These are phyloP conservation scores for Pugionium cornutum DNA, from an alignment of 345 rosid genomes.

Conservation along the genomic window DNA sequence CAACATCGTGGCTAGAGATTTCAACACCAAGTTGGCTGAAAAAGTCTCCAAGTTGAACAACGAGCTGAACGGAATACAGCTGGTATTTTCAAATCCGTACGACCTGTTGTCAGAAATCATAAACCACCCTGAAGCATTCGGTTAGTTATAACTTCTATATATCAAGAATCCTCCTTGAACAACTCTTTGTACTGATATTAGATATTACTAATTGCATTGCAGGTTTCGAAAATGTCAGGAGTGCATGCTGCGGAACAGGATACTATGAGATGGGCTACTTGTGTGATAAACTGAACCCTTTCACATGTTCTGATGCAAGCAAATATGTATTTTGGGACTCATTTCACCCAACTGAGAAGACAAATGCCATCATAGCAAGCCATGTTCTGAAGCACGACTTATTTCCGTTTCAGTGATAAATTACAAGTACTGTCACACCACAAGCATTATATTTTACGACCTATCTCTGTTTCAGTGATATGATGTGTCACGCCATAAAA, in stretches of 20 bases:
- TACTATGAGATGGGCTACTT: conserved; percentile 63
- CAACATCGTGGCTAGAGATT: conserved; percentile 61
- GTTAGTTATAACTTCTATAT: conserved; percentile 44
- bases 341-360: conserved; percentile 71
- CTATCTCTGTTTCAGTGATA: background rate
- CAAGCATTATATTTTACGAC: background rate
- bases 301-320: conserved; percentile 63
- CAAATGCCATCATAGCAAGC: conserved; percentile 46
- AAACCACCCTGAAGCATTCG: conserved; percentile 51
- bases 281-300: conserved; percentile 52
- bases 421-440: conserved; percentile 18
- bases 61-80: conserved; percentile 51
- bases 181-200: background rate
- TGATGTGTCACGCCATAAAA: too few relatives aligned
- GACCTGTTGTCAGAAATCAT: conserved; percentile 51
- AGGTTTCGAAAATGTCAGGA: conserved; percentile 59
- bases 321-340: conserved; percentile 69
- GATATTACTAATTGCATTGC: conserved; percentile 15
- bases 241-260: conserved; percentile 74
- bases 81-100: conserved; percentile 51
- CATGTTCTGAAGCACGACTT: conserved; percentile 44
- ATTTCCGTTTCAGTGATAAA: conserved; percentile 42
- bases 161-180: background rate
- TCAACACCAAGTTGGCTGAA: conserved; percentile 51
- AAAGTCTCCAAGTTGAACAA: conserved; percentile 43